phyloP scores from a whole-genome alignment of 1,284 basidiomycete genomes.

The Puccinia triticina region DNA sequence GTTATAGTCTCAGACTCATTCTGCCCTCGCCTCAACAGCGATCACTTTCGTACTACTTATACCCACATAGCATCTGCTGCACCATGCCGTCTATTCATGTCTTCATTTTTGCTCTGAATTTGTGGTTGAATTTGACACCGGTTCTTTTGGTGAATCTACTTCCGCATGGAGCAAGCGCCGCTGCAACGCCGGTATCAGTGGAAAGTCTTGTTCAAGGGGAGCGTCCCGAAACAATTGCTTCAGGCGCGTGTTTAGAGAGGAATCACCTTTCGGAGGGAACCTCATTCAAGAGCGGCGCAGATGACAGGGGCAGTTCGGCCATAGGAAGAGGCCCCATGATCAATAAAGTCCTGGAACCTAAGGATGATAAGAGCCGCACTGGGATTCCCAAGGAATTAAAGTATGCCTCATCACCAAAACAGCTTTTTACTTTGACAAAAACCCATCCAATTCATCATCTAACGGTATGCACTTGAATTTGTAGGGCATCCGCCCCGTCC shows the following conservation, averaged over 20 bases:
- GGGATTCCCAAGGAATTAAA: background rate
- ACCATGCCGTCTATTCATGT: background rate
- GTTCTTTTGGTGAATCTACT: background rate
- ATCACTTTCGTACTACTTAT: background rate
- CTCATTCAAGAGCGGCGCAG: background rate
- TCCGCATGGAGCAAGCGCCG: conserved; percentile 9
- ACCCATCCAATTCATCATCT: background rate
- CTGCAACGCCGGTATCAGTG: background rate
- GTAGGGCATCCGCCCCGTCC: background rate
- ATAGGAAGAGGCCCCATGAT: background rate
- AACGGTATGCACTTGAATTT: background rate
- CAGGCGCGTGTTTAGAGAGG: background rate
- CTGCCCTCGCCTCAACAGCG: background rate
- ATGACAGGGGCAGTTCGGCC: background rate
- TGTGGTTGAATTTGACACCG: background rate
- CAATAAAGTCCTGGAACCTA: background rate
- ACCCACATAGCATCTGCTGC: too few relatives aligned
- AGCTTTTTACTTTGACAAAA: background rate
- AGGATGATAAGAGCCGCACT: background rate
- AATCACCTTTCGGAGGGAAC: background rate
- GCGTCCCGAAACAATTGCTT: background rate
- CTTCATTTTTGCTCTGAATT: background rate
- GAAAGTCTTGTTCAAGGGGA: background rate
- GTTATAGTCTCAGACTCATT: too few relatives aligned
- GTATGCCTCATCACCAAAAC: background rate